Percentiles rank a stretch among this genome's conserved stretches.
phyloP scores from a whole-genome alignment of 495 filamentous ascomycete species.

The Aspergillus carlsbadensis region DNA sequence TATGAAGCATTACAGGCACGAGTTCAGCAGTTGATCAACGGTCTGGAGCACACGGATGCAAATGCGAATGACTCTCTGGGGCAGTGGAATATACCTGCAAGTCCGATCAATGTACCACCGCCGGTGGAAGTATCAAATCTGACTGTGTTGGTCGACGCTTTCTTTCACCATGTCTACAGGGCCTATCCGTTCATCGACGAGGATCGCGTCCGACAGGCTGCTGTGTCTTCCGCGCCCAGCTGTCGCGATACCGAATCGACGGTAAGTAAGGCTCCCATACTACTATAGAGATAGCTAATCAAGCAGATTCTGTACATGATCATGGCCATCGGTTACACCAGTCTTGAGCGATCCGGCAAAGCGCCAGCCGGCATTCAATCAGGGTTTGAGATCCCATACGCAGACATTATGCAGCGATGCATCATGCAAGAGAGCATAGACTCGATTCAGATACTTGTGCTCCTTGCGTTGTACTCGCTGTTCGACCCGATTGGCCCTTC shows the following conservation, averaged over 20 bases:
- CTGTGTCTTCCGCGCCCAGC: neutral
- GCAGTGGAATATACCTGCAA: too few relatives aligned
- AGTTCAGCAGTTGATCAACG: neutral
- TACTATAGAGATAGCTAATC: too few relatives aligned
- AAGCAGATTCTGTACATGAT: neutral
- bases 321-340: neutral
- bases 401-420: neutral
- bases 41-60: neutral
- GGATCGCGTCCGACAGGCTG: neutral
- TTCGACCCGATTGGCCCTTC: neutral
- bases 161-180: constrained; percentile 6
- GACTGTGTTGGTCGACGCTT: neutral
- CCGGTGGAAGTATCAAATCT: too few relatives aligned
- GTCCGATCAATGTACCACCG: too few relatives aligned
- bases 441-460: neutral
- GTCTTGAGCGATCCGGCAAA: constrained; percentile 1
- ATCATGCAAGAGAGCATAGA: neutral
- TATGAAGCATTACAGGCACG: neutral
- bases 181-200: constrained; percentile 4
- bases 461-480: neutral
- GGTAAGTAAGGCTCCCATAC: neutral
- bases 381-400: neutral
- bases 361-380: neutral
- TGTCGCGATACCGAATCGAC: neutral
- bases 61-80: too few relatives aligned